phyloP scores from a whole-genome alignment of 768 basidiomycete genomes.

The Pleurotus salmoneostramineus region DNA sequence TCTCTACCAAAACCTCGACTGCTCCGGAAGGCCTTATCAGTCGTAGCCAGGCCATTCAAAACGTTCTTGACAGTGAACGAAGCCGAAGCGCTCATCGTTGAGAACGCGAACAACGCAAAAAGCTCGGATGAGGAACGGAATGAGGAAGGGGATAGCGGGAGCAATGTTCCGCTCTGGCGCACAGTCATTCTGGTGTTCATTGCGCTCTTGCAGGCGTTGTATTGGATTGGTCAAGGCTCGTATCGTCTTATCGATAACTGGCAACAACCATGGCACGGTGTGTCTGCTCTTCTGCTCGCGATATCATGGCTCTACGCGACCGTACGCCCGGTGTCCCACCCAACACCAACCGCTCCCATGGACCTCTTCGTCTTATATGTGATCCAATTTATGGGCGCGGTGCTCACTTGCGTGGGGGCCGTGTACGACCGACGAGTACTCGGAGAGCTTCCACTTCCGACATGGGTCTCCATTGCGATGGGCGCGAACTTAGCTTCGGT shows the following conservation, averaged over 20 bases:
- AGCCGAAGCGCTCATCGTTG: conserved; percentile 44
- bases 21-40: conserved; percentile 18
- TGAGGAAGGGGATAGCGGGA: conserved; percentile 14
- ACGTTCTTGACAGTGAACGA: conserved; percentile 48
- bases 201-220: conserved; percentile 51
- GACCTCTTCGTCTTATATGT: conserved; percentile 62
- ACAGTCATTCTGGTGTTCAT: conserved; percentile 52
- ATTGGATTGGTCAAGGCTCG: conserved; percentile 58
- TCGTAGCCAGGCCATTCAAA: conserved; percentile 28
- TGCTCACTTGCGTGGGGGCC: conserved; percentile 49
- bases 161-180: conserved; percentile 51
- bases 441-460: conserved; percentile 36
- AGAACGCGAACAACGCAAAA: conserved; percentile 12
- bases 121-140: conserved; percentile 20
- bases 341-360: conserved; percentile 53
- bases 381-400: conserved; percentile 38
- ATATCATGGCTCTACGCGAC: conserved; percentile 66
- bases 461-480: conserved; percentile 22
- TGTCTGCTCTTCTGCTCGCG: conserved; percentile 44
- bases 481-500: conserved; percentile 41
- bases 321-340: conserved; percentile 47
- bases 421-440: conserved; percentile 47
- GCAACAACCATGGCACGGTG: conserved; percentile 24
- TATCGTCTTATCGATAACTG: conserved; percentile 42
- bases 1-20: conserved; percentile 25